Base-by-base conservation (phyloP, 371 early-diverging fungal genomes). In the Rhizomucor pusillus region DNA sequence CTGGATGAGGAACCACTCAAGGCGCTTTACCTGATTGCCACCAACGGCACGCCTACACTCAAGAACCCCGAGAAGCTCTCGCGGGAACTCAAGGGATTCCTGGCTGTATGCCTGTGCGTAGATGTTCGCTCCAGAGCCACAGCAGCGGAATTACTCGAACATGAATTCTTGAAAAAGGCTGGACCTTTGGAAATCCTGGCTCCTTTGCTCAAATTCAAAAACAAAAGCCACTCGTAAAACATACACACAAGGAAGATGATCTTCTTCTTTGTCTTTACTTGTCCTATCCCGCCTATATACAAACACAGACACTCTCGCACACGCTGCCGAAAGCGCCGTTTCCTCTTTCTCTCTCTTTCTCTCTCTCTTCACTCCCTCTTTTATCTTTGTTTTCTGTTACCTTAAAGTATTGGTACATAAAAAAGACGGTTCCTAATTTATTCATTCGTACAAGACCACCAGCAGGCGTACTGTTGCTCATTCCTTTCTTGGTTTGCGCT, bases 41-140 rank as follows among this genome's bases (percentile, higher is more conserved):
- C 97, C 34, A 95, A 97, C 64, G 99, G 99, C 36, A 98, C 95
- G 1, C 98, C 98, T 2, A 89, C 90, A 7, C 73, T 98, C 23
- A 92, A 93, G 75, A 65, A 83, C 45, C 96, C 99, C 13, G 93
- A 91, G 54, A 77, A 79, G 50, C 66, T 95, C 54, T 90, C 89
- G 53, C 67, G 77, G 16, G 87, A 87, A 36, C 83, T 96, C 53
- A 94, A 93, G 78, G 80, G 85, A 54, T 94, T 94, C 68, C 77
- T 97, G 66, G 91, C 90, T 3, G 83, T 86, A 24, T 92, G 93
- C 65, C 74, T 98, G 54, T 90, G 90, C 63, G 95, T 97, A 5
- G 96, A 96, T 66, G 90, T 91, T 23, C 71, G 80, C 61, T 88
- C 88, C 57, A 81, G 98, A 50, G 91, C 95, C 13, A 86, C 84